Conservation (phyloP, 2,329 filamentous ascomycete species). For the Pseudogymnoascus sp. region DNA sequence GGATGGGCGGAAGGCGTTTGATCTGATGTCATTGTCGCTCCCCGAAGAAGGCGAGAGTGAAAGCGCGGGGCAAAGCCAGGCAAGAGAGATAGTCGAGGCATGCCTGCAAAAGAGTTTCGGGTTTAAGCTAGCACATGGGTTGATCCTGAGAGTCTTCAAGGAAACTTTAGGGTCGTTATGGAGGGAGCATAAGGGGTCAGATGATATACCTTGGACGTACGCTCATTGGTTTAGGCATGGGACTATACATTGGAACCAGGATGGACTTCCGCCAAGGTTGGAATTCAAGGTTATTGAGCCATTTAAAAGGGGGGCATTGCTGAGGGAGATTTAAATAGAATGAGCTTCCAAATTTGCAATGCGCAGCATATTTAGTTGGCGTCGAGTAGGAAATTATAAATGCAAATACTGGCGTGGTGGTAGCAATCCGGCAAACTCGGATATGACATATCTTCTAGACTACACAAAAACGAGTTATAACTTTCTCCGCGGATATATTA, state of each 20-base stretch:
- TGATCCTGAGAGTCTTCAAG: constrained; percentile 43
- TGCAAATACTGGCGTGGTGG: not conserved
- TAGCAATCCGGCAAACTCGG: not conserved
- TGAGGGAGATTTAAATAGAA: constrained; percentile 20
- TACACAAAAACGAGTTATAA: not conserved
- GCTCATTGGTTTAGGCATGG: constrained; percentile 47
- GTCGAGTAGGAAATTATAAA: not conserved
- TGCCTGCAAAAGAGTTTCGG: constrained; percentile 44
- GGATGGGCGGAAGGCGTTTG: constrained; percentile 42
- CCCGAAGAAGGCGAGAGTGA: constrained; percentile 35
- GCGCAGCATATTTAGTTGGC: not conserved
- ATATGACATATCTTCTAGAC: not conserved
- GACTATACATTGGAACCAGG: constrained; percentile 40
- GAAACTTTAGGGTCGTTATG: constrained; percentile 47
- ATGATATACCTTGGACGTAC: constrained; percentile 45
- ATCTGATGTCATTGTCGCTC: constrained; percentile 40
- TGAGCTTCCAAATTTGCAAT: not conserved
- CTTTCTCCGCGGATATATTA: not conserved
- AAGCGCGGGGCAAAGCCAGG: constrained; percentile 39
- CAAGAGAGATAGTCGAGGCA: constrained; percentile 44
- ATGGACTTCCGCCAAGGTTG: constrained; percentile 32
- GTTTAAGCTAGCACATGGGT: constrained; percentile 49
- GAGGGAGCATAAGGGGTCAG: constrained; percentile 42
- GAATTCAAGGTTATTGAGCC: constrained; percentile 32
- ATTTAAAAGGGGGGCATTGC: constrained; percentile 34